Evolutionary conservation across 192 early-diverging fungal genomes (phyloP).

Genomic region (Radiomyces spectabilis): DNA sequence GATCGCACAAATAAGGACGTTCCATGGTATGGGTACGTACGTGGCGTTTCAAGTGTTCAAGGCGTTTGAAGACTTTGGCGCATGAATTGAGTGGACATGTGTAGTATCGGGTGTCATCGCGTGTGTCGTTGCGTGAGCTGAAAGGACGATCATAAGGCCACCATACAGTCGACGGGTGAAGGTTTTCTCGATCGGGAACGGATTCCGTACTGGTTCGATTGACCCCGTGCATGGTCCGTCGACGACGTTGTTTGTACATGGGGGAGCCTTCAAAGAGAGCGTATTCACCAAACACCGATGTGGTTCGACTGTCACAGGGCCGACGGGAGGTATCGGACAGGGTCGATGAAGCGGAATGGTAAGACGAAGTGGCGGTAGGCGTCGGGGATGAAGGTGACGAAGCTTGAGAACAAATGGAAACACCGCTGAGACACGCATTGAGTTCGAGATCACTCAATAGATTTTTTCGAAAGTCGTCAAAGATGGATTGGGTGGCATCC

Average conservation of each 20-base stretch:
- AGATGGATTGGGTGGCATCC: slow-evolving; percentile 48
- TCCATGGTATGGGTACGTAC: slow-evolving; percentile 53
- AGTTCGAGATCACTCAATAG: slow-evolving; percentile 49
- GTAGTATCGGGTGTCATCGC: slow-evolving; percentile 16
- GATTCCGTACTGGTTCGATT: too few species aligned
- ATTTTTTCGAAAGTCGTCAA: slow-evolving; percentile 58
- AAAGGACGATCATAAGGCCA: not conserved
- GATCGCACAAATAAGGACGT: slow-evolving; percentile 43
- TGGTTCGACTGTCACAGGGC: not conserved
- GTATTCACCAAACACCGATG: slow-evolving; percentile 43
- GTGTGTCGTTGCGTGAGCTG: not conserved
- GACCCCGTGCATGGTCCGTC: slow-evolving; percentile 24
- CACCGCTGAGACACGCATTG: slow-evolving; percentile 71
- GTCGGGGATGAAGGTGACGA: not conserved
- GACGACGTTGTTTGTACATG: slow-evolving; percentile 64
- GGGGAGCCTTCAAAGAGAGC: slow-evolving; percentile 64
- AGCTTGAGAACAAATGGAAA: not conserved
- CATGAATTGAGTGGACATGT: slow-evolving; percentile 44
- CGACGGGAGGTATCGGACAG: not conserved
- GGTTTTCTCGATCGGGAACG: not conserved
- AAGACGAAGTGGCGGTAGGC: not conserved
- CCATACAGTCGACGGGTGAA: not conserved
- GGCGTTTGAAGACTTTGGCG: slow-evolving; percentile 45
- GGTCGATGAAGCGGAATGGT: not conserved
- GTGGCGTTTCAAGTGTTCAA: slow-evolving; percentile 53